phyloP scores from a whole-genome alignment of 345 rosid species.

The Salix arbutifolia region DNA sequence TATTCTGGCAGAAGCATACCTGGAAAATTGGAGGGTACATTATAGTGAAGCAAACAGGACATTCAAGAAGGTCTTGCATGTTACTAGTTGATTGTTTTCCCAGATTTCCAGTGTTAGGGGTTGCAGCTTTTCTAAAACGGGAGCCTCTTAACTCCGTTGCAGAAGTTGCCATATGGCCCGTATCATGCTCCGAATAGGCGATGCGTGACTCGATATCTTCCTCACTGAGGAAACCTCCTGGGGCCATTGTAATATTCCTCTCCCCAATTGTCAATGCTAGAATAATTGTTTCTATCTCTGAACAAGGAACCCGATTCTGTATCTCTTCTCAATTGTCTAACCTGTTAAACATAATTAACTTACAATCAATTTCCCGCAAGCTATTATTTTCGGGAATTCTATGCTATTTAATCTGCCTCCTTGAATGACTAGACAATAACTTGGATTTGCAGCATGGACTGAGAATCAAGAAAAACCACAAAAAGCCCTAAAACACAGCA shows the following conservation, averaged over 20 bases:
- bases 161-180: constrained; percentile 40
- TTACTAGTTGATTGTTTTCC: constrained; percentile 51
- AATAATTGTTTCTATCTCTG: neutral
- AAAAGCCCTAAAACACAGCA: neutral
- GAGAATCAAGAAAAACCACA: neutral
- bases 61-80: constrained; percentile 78
- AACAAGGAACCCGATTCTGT: neutral
- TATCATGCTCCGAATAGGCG: constrained; percentile 41
- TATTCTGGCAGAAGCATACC: constrained; percentile 33
- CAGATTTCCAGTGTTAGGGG: constrained; percentile 40
- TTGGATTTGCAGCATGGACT: neutral
- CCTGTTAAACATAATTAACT: constrained; percentile 6
- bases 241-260: constrained; percentile 36
- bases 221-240: constrained; percentile 52
- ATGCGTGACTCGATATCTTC: constrained; percentile 48
- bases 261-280: constrained; percentile 13
- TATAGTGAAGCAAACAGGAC: constrained; percentile 65
- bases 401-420: neutral
- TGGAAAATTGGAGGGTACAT: constrained; percentile 90
- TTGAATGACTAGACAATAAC: neutral
- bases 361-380: constrained; percentile 2
- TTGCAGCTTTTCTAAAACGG: constrained; percentile 39
- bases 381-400: neutral
- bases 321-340: neutral
- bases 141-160: constrained; percentile 41